Base-by-base conservation (phyloP, 2,329 filamentous ascomycete genomes). In the Salinomyces thailandicus region DNA sequence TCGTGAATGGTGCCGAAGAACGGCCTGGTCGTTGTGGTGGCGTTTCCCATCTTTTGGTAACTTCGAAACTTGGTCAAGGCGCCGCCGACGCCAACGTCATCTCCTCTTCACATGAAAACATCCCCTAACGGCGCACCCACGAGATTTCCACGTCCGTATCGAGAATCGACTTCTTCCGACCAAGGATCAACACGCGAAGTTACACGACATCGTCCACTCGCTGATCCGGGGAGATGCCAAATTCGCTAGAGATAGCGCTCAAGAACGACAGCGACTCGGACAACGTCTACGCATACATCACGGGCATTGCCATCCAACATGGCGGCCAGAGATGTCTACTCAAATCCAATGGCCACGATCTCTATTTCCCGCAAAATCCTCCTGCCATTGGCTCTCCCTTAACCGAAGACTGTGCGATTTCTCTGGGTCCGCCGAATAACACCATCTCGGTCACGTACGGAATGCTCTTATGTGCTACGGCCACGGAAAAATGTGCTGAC, bases 341-440 rank as follows among this genome's bases (percentile, higher is more conserved):
- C 18, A 55, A 58, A 37, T 48, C 55, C 13, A 49, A 60, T 28
- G 58, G 57, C 31, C 49, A 50, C 24, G 50, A 51, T 14, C 50
- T 58, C 11, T 60, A 61, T 44, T 60, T 56, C 30, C 57, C 57
- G 1, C 29, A 47, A 15, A 45, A 55, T 24, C 52, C 55, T 6
- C 36, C 50, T 4, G 38, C 48, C 7, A 57, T 60, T 18, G 52
- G 55, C 16, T 49, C 51, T 1, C 50, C 49, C 5, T 42, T 61
- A 3, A 41, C 49, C 17, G 51, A 60, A 48, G 52, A 60, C 43
- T 60, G 57, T 38, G 56, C 58, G 2, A 60, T 61, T 6, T 48
- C 55, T 2, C 47, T 61, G 5, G 57, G 56, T 1, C 24, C 43
- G 5, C 54, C 56, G 2, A 57, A 56, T 30, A 55, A 54, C 38